Evolutionary conservation across 768 basidiomycete genomes (phyloP), one percentile per base, ranked within the genome.

Genomic region (Lactifluus volemus): DNA sequence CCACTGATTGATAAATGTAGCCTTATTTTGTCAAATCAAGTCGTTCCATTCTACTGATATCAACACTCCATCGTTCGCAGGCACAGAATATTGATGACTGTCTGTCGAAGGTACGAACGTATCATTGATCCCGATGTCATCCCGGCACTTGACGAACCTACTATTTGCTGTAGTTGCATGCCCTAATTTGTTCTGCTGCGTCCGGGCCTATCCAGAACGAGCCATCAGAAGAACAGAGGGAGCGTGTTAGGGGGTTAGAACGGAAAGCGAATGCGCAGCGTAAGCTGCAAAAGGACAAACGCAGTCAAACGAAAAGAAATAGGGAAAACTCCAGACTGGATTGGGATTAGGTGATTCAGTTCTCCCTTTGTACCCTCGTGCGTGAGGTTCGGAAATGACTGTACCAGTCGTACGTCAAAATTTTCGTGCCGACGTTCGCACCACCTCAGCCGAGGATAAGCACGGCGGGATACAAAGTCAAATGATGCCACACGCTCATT

Each of bases 41-140:
- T 0, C 75, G 84, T 53, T 83, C 84, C 5, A 76, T 92, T 39
- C 73, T 89, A 34, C 76, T 92, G 58, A 85, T 86, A 7, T 90
- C 88, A 0, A 84, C 79, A 1, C 72, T 78, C 1, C 79, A 83
- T 63, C 85, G 90, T n/a, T 89, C 89, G 10, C 90, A 92, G 68
- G 74, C 86, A 2, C 82, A 84, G 67, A 92, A 91, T 63, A 72
- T 89, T 17, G 81, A 86, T 10, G 87, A 91, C 58, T 86, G 84
- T 63, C 74, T 92, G 44, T 65, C 73, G 5, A 91, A 89, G 77
- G 89, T 70, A 42, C 53, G 68, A 61, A 48, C n/a, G 42, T 53
- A 50, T 56, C 45, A 83, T 47, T 15, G 70, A 60, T 30, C 10
- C 58, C 51, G 19, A 53, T 42, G 44, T 8, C 49, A 45, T 61